Evolutionary conservation across 495 filamentous ascomycete genomes (phyloP).

Genomic region (Aspergillus hancockii): DNA sequence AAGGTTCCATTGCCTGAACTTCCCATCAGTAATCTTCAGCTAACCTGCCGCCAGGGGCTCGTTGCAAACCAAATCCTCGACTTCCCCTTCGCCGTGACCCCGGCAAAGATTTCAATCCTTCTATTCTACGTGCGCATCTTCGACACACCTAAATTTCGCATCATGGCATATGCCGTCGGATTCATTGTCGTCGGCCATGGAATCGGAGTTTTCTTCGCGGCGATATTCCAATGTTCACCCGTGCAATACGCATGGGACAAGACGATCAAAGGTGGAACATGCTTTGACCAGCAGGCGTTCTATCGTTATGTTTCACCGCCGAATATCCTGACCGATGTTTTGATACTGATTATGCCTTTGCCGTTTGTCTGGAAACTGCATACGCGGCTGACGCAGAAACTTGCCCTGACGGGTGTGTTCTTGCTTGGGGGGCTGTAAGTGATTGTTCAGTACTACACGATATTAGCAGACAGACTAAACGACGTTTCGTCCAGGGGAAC

Average conservation of each 20-base stretch:
- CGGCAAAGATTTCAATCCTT: constrained; percentile 44
- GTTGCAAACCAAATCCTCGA: constrained; percentile 28
- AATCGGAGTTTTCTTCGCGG: constrained; percentile 27
- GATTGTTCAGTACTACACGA: not conserved
- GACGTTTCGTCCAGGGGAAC: constrained; percentile 16
- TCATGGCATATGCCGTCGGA: constrained; percentile 35
- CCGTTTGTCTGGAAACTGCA: constrained; percentile 42
- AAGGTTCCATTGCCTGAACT: constrained; percentile 8
- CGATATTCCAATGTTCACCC: constrained; percentile 37
- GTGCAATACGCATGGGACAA: constrained; percentile 32
- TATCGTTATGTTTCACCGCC: constrained; percentile 32
- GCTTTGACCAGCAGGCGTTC: constrained; percentile 30
- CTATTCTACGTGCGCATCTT: constrained; percentile 46
- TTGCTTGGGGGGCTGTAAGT: constrained; percentile 31
- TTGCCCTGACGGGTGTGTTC: constrained; percentile 31
- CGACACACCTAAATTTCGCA: constrained; percentile 23
- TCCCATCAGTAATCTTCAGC: not conserved
- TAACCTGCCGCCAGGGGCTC: constrained; percentile 12
- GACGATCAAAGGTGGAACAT: constrained; percentile 22
- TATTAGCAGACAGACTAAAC: not conserved
- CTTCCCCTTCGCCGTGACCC: constrained; percentile 32
- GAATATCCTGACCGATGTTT: constrained; percentile 37
- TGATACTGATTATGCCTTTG: constrained; percentile 44
- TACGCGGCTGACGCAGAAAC: constrained; percentile 19
- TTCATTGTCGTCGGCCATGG: constrained; percentile 26